These are phyloP conservation scores for Trichoderma sp. DNA, from an alignment of 2,329 filamentous ascomycete species.

Conservation along the genomic window DNA sequence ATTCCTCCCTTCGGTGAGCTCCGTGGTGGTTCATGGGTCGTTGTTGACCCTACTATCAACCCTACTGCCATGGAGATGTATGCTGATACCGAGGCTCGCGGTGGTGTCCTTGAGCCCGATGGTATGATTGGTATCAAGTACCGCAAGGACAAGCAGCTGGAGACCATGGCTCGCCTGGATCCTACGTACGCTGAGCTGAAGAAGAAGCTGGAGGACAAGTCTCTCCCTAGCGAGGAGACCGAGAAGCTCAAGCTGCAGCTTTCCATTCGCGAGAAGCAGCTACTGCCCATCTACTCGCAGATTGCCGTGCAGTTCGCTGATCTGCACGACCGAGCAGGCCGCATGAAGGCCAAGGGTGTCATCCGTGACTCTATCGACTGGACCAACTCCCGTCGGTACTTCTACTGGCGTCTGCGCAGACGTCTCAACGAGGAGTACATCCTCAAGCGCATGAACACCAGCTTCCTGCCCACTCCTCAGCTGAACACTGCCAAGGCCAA, in stretches of 20 bases:
- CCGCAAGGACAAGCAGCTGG: conserved; percentile 92
- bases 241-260: conserved; percentile 80
- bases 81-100: conserved; percentile 88
- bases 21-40: conserved; percentile 98
- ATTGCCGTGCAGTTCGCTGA: conserved; percentile 97
- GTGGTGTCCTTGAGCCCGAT: conserved; percentile 96
- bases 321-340: conserved; percentile 91
- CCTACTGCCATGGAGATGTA: conserved; percentile 98
- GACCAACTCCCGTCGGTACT: conserved; percentile 90
- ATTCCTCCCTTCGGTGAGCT: conserved; percentile 96
- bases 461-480: conserved; percentile 33
- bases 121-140: conserved; percentile 99
- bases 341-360: conserved; percentile 96
- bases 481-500: conserved; percentile 41
- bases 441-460: conserved; percentile 75
- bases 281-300: conserved; percentile 90
- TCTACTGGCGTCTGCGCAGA: conserved; percentile 98
- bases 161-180: conserved; percentile 95
- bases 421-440: conserved; percentile 97
- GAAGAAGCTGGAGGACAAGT: conserved; percentile 63
- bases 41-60: conserved; percentile 98
- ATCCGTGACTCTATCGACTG: conserved; percentile 83
- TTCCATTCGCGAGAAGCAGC: conserved; percentile 76
- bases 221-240: conserved; percentile 69
- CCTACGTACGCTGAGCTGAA: conserved; percentile 78